Conservation (phyloP, 805 yeast genomes). For the Lipomyces orientalis region DNA sequence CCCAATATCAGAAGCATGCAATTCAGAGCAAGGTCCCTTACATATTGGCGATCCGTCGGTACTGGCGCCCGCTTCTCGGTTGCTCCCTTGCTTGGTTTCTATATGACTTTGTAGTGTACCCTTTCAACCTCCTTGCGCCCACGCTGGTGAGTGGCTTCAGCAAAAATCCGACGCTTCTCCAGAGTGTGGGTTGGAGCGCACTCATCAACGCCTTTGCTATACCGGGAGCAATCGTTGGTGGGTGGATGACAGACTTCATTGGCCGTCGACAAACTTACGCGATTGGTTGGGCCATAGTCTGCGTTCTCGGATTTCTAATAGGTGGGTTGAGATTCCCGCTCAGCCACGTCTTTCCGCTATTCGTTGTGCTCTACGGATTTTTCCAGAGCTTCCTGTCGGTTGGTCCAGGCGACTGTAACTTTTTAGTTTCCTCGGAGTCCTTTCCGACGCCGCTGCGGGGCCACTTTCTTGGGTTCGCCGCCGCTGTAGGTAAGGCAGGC, state of each 20-base stretch:
- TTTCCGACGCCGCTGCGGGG: background rate
- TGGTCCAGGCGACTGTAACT: background rate
- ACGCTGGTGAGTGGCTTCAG: background rate
- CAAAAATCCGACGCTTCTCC: conserved; percentile 1
- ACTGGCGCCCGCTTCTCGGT: background rate
- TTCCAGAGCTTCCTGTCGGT: background rate
- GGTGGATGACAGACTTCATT: background rate
- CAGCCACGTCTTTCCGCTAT: background rate
- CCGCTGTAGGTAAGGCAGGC: background rate
- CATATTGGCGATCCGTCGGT: background rate
- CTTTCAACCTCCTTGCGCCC: background rate
- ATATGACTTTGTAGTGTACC: background rate
- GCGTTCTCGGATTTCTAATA: background rate
- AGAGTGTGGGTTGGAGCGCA: background rate
- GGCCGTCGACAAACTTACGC: background rate
- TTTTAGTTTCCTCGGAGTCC: background rate
- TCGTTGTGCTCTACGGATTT: background rate
- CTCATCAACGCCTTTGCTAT: background rate
- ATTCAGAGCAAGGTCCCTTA: background rate
- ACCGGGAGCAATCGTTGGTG: background rate
- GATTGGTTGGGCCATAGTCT: background rate
- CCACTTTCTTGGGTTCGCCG: background rate
- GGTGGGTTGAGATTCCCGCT: background rate
- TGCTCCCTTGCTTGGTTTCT: background rate
- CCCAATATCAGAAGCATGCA: background rate